Conservation (phyloP, 2,329 filamentous ascomycete species). For the Fusarium brachygibbosum region DNA sequence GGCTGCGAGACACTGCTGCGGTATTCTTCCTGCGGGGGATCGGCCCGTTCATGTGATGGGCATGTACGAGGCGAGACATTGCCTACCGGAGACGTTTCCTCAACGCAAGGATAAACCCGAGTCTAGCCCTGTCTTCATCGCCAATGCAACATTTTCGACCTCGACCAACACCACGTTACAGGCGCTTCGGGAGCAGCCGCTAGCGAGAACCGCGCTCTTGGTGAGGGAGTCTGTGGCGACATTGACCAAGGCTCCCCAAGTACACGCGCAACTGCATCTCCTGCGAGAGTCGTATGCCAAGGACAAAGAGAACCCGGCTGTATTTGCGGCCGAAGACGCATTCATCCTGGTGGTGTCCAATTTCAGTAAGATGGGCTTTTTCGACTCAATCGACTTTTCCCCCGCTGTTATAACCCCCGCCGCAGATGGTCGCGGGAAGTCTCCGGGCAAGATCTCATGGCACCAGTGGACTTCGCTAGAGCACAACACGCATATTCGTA, state of each 20-base stretch:
- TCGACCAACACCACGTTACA: constrained; percentile 15
- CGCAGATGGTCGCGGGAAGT: not conserved
- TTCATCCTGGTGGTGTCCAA: constrained; percentile 9
- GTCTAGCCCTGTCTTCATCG: constrained; percentile 6
- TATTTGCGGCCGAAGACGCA: constrained; percentile 1
- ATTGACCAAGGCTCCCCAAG: not conserved
- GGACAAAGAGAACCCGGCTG: not conserved
- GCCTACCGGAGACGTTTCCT: constrained; percentile 2
- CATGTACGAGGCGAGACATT: constrained; percentile 17
- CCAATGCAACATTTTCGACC: constrained; percentile 13
- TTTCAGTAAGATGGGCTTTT: constrained; percentile 12
- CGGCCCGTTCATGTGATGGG: constrained; percentile 11
- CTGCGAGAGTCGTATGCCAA: not conserved
- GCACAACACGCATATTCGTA: constrained; percentile 5
- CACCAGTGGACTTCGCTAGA: constrained; percentile 12
- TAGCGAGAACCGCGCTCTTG: constrained; percentile 8
- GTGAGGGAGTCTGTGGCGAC: constrained; percentile 14
- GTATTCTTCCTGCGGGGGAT: constrained; percentile 6
- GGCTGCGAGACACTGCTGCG: constrained; percentile 12
- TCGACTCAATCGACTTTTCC: constrained; percentile 14
- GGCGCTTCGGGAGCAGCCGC: constrained; percentile 8
- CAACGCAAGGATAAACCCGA: constrained; percentile 11
- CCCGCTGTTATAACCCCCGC: not conserved
- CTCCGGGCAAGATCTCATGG: constrained; percentile 7
- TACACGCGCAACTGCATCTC: constrained; percentile 6